Evolutionary conservation across 495 filamentous ascomycete genomes (phyloP).

Genomic region (Xylaria palmicola): DNA sequence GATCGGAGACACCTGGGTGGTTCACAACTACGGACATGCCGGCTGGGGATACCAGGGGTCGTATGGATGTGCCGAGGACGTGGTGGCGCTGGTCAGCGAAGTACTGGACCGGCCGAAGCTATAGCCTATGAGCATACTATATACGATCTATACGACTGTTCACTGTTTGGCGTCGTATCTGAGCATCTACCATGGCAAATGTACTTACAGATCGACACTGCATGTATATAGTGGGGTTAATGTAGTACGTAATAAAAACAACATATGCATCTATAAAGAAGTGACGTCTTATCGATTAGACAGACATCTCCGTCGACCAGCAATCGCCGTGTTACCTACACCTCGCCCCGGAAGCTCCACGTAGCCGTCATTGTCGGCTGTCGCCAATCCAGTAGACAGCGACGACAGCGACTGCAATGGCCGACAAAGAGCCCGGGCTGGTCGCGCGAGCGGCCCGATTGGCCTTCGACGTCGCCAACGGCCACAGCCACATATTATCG

Average conservation of each 20-base stretch:
- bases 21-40: constrained; percentile 96
- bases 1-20: constrained; percentile 67
- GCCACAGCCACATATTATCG: constrained; percentile 36
- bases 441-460: constrained; percentile 21
- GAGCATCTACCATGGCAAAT: no score
- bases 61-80: constrained; percentile 76
- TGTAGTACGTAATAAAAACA: background rate
- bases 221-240: background rate
- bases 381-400: background rate
- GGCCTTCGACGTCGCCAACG: constrained; percentile 39
- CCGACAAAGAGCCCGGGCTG: constrained; percentile 20
- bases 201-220: no score
- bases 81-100: constrained; percentile 69
- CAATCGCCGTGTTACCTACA: background rate
- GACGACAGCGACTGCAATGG: constrained; percentile 20
- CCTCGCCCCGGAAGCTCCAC: background rate
- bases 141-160: background rate
- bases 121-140: background rate
- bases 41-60: constrained; percentile 90
- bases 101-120: constrained; percentile 20
- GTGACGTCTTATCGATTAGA: background rate
- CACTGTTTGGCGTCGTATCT: no score
- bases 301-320: no score
- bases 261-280: background rate
- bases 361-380: no score